phyloP scores from a whole-genome alignment of 1,284 basidiomycete genomes.

The Exobasidium cylindrosporum region DNA sequence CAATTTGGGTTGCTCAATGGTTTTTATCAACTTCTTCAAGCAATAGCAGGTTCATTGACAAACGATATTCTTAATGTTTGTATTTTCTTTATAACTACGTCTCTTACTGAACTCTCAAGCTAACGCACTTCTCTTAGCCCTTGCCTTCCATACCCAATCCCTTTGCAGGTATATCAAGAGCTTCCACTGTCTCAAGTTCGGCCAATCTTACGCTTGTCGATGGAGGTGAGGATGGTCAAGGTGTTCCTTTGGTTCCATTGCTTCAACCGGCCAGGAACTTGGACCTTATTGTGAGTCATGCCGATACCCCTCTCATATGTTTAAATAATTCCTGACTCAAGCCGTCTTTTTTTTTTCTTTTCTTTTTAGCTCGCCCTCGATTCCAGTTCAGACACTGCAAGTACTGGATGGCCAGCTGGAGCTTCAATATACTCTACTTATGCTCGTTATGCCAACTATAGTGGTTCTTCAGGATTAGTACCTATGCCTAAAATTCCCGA shows the following conservation, averaged over 20 bases:
- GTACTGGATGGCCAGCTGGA: slow-evolving; percentile 65
- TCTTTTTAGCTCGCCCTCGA: too few relatives aligned
- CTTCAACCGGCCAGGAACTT: slow-evolving; percentile 65
- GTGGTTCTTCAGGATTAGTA: too few relatives aligned
- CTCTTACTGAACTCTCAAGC: too few relatives aligned
- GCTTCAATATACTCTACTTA: slow-evolving; percentile 57
- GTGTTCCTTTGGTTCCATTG: slow-evolving; percentile 66
- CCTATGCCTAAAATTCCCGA: slow-evolving; percentile 58
- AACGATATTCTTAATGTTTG: slow-evolving; percentile 58
- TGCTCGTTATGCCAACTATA: slow-evolving; percentile 23
- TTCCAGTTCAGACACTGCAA: slow-evolving; percentile 61
- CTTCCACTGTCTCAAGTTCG: slow-evolving; percentile 19
- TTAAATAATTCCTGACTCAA: too few relatives aligned
- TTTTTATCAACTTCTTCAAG: too few relatives aligned
- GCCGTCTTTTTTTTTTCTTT: too few relatives aligned
- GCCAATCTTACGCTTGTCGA: slow-evolving; percentile 43
- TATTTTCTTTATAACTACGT: too few relatives aligned
- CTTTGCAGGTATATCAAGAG: slow-evolving; percentile 19
- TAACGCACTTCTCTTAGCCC: too few relatives aligned
- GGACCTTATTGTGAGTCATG: slow-evolving; percentile 69
- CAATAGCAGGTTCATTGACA: slow-evolving; percentile 25
- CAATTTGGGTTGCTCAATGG: slow-evolving; percentile 34
- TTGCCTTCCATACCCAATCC: background rate
- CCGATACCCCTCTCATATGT: too few relatives aligned
- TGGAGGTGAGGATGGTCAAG: slow-evolving; percentile 57